Evolutionary conservation across 2,329 filamentous ascomycete species (phyloP).

Genomic region (Zelopaecilomyces penicillatus): DNA sequence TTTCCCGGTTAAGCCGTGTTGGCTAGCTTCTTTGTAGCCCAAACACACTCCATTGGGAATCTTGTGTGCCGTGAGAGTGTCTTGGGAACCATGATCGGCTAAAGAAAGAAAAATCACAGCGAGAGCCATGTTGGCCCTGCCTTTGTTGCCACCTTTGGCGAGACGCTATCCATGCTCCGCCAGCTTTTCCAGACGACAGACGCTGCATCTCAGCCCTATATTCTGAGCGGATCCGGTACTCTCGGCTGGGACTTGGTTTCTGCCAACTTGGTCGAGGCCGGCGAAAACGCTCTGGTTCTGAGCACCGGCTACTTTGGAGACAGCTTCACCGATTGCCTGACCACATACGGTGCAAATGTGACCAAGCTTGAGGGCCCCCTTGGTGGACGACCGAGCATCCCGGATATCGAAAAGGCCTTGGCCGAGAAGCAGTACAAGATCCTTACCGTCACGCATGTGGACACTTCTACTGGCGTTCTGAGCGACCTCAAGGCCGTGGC

Average conservation of each 20-base stretch:
- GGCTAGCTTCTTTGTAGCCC: neutral
- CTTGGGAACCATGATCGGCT: conserved; percentile 4
- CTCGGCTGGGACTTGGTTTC: conserved; percentile 94
- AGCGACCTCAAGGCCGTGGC: conserved; percentile 81
- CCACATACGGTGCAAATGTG: conserved; percentile 81
- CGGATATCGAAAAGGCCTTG: conserved; percentile 81
- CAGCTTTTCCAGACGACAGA: conserved; percentile 90
- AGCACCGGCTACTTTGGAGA: conserved; percentile 97
- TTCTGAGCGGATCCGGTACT: conserved; percentile 90
- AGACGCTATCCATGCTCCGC: conserved; percentile 78
- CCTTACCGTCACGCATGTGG: conserved; percentile 91
- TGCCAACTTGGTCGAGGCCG: conserved; percentile 83
- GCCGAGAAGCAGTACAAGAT: conserved; percentile 90
- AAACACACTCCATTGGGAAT: neutral
- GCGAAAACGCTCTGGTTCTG: conserved; percentile 84
- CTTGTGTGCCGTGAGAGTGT: neutral
- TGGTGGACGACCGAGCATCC: conserved; percentile 76
- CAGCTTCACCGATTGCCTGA: conserved; percentile 85
- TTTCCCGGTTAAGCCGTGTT: neutral
- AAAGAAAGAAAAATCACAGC: conserved; percentile 35
- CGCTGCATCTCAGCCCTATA: conserved; percentile 76
- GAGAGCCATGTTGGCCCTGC: conserved; percentile 87
- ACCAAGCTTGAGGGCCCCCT: conserved; percentile 86
- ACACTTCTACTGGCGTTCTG: conserved; percentile 92
- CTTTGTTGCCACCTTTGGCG: conserved; percentile 86